Percentiles rank a stretch among this genome's conserved stretches.
These are phyloP conservation scores for Aspergillus homomorphus DNA, from an alignment of 495 filamentous ascomycete species.

Conservation along the genomic window DNA sequence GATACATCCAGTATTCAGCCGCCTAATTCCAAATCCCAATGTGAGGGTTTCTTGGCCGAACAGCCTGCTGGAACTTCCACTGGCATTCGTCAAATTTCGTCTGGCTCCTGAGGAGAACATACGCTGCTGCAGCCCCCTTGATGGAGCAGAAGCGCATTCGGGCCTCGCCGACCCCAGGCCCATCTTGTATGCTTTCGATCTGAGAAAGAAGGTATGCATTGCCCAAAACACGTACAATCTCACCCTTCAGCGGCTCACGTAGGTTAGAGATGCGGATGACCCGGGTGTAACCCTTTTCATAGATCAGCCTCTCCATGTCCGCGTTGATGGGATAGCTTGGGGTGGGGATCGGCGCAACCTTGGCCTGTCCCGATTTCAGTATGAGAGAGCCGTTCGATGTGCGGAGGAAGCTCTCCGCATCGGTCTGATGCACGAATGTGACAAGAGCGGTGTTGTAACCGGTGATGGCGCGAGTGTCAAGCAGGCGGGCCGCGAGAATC, in stretches of 20 bases:
- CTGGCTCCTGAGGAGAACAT: constrained; percentile 12
- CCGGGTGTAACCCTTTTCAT: constrained; percentile 27
- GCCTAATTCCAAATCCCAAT: constrained; percentile 13
- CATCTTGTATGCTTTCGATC: constrained; percentile 27
- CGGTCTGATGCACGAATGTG: constrained; percentile 26
- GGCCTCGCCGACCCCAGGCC: constrained; percentile 8
- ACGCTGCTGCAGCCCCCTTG: constrained; percentile 23
- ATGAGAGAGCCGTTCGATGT: constrained; percentile 14
- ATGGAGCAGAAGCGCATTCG: constrained; percentile 32
- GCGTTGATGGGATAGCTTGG: constrained; percentile 31
- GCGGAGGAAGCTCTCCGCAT: constrained; percentile 23
- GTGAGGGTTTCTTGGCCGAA: background rate
- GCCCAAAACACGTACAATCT: constrained; percentile 15
- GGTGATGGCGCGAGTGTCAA: constrained; percentile 27
- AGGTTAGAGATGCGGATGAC: constrained; percentile 19
- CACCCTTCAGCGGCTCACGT: constrained; percentile 3
- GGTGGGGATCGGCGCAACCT: constrained; percentile 28
- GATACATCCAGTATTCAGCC: too few relatives aligned
- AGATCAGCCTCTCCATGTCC: constrained; percentile 21
- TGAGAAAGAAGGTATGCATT: constrained; percentile 7
- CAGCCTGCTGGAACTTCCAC: constrained; percentile 18
- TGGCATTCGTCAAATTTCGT: constrained; percentile 14
- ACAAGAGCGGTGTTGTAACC: constrained; percentile 32
- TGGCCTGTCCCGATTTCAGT: constrained; percentile 13
- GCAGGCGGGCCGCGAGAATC: constrained; percentile 28